Conservation (phyloP, 2,329 filamentous ascomycete species). For the Alternaria postmessia region DNA sequence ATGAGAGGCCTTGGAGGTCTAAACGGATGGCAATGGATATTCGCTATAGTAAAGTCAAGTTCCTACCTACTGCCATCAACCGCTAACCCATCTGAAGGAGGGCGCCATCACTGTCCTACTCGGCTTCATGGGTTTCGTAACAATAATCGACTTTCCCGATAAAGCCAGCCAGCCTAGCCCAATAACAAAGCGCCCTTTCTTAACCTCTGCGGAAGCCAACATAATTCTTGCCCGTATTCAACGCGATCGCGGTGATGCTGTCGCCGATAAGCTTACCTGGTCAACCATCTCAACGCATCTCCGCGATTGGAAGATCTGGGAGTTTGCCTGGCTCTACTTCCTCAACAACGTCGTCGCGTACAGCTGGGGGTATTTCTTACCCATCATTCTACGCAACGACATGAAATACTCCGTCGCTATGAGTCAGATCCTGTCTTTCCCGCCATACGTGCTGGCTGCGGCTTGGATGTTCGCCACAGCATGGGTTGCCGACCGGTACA, state of each 20-base stretch:
- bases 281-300: slow-evolving; percentile 17
- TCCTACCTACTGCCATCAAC: neutral
- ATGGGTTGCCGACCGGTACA: slow-evolving; percentile 52
- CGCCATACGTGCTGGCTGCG: slow-evolving; percentile 63
- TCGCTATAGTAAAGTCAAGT: slow-evolving; percentile 14
- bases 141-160: slow-evolving; percentile 27
- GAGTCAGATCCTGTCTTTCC: slow-evolving; percentile 62
- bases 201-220: slow-evolving; percentile 26
- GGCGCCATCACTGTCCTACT: slow-evolving; percentile 25
- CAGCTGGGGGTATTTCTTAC: slow-evolving; percentile 25
- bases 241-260: slow-evolving; percentile 46
- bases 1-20: slow-evolving; percentile 36
- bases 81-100: slow-evolving; percentile 11
- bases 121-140: slow-evolving; percentile 23
- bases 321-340: slow-evolving; percentile 21
- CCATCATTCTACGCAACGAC: slow-evolving; percentile 26
- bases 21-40: slow-evolving; percentile 44
- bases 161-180: slow-evolving; percentile 14
- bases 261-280: slow-evolving; percentile 15
- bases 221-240: slow-evolving; percentile 41
- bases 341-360: slow-evolving; percentile 24
- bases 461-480: slow-evolving; percentile 63
- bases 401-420: slow-evolving; percentile 45
- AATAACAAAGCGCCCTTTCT: slow-evolving; percentile 19
- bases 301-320: slow-evolving; percentile 29